Conservation (phyloP, 2,329 filamentous ascomycete species). For the Colletotrichum aenigma region DNA sequence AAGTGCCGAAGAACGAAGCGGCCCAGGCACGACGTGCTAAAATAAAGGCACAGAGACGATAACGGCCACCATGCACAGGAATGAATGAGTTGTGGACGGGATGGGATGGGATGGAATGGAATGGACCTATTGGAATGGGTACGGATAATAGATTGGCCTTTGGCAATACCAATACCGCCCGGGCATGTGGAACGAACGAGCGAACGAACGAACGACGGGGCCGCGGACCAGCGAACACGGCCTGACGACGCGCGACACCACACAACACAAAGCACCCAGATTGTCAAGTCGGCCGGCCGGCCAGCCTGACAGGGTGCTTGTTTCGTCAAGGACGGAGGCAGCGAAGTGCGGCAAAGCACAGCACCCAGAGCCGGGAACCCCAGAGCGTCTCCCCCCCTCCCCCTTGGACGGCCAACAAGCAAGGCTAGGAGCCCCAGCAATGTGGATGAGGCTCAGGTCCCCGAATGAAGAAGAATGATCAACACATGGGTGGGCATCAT, state of each 20-base stretch:
- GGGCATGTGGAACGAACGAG: neutral
- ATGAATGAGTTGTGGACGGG: neutral
- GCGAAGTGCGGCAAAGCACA: neutral
- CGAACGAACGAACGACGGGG: neutral
- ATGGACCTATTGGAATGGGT: neutral
- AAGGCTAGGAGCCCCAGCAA: neutral
- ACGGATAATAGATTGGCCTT: neutral
- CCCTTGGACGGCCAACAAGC: neutral
- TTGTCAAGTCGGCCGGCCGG: neutral
- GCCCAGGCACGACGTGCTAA: too few species aligned
- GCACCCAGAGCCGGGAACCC: neutral
- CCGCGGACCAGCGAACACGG: neutral
- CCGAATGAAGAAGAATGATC: conserved; percentile 10
- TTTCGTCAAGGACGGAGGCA: neutral
- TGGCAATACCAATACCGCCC: neutral
- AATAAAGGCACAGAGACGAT: too few species aligned
- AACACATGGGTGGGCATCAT: conserved; percentile 6
- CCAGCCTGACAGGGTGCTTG: neutral
- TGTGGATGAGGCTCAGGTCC: neutral
- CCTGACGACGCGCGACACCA: neutral
- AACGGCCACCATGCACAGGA: too few species aligned
- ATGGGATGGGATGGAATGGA: neutral
- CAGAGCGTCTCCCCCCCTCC: neutral
- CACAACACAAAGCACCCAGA: neutral
- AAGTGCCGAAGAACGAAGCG: too few species aligned